Percentiles rank a stretch among this genome's conserved stretches.
phyloP scores from a whole-genome alignment of 306 rosid genomes.

The Medicago lupulina region DNA sequence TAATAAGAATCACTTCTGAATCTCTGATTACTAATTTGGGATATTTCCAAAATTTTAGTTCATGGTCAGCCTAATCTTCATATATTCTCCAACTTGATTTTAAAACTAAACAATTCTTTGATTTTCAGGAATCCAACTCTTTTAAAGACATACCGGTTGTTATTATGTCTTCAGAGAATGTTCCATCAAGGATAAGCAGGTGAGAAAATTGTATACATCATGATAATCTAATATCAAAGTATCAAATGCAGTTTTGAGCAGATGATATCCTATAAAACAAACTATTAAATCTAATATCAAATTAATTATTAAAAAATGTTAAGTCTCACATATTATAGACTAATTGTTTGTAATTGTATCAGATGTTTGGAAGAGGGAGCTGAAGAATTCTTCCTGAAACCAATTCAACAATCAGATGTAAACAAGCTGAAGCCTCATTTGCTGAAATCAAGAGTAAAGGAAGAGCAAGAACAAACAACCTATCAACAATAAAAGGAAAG shows the following conservation, averaged over 20 bases:
- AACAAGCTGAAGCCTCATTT: conserved; percentile 80
- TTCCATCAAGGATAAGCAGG: conserved; percentile 87
- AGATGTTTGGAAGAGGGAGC: conserved; percentile 96
- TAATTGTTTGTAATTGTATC: conserved; percentile 36
- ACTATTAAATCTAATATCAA: not conserved
- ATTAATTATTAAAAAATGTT: not conserved
- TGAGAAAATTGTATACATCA: conserved; percentile 38
- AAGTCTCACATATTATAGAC: conserved; percentile 3
- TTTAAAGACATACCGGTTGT: conserved; percentile 92
- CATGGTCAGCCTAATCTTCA: not conserved
- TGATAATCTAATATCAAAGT: not conserved
- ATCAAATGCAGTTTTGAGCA: not conserved
- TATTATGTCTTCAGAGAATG: conserved; percentile 93
- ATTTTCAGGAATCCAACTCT: conserved; percentile 80
- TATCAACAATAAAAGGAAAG: conserved; percentile 46
- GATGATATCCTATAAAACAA: not conserved
- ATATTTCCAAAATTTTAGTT: conserved; percentile 22
- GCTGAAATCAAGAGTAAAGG: conserved; percentile 58
- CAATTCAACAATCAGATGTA: conserved; percentile 79
- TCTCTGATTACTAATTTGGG: not conserved
- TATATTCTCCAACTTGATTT: not conserved
- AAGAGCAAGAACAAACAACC: conserved; percentile 50
- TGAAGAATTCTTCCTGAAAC: conserved; percentile 85
- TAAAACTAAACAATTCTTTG: conserved; percentile 32
- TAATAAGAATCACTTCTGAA: not conserved